phyloP scores from a whole-genome alignment of 352 stramenopile genomes.

The Pythium sukuiense region DNA sequence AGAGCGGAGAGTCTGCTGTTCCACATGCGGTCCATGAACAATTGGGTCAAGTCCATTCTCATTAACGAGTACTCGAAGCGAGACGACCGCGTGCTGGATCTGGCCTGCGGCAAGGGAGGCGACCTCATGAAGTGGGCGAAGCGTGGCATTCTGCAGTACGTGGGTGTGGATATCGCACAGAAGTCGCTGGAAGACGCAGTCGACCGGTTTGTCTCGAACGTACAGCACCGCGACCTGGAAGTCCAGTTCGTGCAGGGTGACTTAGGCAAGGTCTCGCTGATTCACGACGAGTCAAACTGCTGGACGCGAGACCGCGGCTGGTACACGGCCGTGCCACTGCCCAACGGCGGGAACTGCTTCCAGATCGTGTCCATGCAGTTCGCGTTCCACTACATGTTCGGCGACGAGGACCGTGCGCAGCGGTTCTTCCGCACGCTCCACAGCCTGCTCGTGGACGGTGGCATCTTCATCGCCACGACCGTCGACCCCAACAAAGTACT shows the following conservation, averaged over 20 bases:
- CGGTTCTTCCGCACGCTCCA: conserved; percentile 95
- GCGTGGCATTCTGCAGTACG: conserved; percentile 91
- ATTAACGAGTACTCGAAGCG: conserved; percentile 89
- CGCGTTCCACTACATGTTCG: conserved; percentile 99
- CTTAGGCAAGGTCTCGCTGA: conserved; percentile 66
- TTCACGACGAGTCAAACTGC: conserved; percentile 65
- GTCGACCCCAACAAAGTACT: conserved; percentile 94
- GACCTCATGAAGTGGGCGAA: conserved; percentile 98
- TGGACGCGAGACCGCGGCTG: conserved; percentile 65
- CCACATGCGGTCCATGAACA: conserved; percentile 98
- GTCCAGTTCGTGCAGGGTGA: conserved; percentile 82
- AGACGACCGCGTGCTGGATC: conserved; percentile 93
- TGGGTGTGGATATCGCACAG: conserved; percentile 97
- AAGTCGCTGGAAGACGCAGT: conserved; percentile 95
- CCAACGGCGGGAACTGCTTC: conserved; percentile 62
- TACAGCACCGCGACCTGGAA: conserved; percentile 68
- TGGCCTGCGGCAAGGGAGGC: conserved; percentile 98
- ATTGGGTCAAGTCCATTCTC: conserved; percentile 98
- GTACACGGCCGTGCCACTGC: conserved; percentile 54
- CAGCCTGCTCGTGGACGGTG: conserved; percentile 89
- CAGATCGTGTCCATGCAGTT: conserved; percentile 99
- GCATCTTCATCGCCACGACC: conserved; percentile 96
- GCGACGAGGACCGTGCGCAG: conserved; percentile 84
- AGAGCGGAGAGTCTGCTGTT: conserved; percentile 92
- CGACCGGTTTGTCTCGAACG: conserved; percentile 74